Base-by-base conservation (phyloP, 345 rosid species). In the Pistacia vera region DNA sequence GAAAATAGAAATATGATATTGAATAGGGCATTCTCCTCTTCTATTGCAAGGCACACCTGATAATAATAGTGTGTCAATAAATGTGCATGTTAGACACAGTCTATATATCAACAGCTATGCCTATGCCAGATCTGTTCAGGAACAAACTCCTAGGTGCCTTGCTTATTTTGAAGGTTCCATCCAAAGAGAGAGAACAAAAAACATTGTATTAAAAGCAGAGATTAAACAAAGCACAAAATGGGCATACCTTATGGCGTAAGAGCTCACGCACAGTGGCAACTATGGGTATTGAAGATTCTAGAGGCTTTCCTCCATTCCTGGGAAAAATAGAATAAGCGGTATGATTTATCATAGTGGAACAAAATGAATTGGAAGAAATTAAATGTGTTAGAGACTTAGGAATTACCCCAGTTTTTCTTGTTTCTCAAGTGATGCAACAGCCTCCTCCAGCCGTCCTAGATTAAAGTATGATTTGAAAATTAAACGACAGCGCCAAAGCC, bases 371-470 rank as follows among this genome's bases (percentile, higher is more conserved):
- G 44, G 61, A 61, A 22, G 61, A 70, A 79, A 20, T 18, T 64
- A 30, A 48, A 52, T 30, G 44, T 77, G 10, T 3, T 46, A 7
- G 18, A 78, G 68, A n/a, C 38, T 35, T n/a, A 68, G 71, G 46
- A 79, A 66, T 75, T 64, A 93, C 99, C 91, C 77, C 71, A 78
- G 74, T 76, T 41, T 41, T 41, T 85, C 93, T 74, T 84, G 93
- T 83, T 85, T 92, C 77, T 97, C 93, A 63, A 96, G 81, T 63
- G 87, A 87, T 75, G 81, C 80, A 76, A 88, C 82, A 51, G 94
- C 98, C 77, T 93, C 97, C 85, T 92, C 99, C 70, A 94, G 95
- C 88, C 73, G 92, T 85, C 99, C 99, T 75, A 91, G 84, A 65
- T 87, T 77, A 83, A 93, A 92, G 78, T 90, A 86, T 66, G 98